Base-by-base conservation (phyloP, 1,284 basidiomycete species). In the Leccinum solheimii region DNA sequence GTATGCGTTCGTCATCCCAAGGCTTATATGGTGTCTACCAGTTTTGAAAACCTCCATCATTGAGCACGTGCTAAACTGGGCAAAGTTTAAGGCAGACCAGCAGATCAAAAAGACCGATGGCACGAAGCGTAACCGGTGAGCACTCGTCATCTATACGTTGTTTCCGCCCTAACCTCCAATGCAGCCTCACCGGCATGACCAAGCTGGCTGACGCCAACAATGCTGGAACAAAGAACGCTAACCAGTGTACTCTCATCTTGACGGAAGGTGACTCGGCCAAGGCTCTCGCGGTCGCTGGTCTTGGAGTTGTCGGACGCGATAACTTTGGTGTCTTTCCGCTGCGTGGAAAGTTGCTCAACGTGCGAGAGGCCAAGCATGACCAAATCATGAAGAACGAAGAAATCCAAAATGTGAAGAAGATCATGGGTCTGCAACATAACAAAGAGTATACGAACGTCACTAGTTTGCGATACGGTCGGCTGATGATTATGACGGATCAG, bases 401-500 rank as follows among this genome's bases (percentile, higher is more conserved):
- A 79, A 93, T 99, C 57, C 91, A 95, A 76, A 91, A 93, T 68
- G 95, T 99, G 83, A 98, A 97, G 84, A 94, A 98, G 80, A 99
- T 99, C 69, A 85, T 99, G 80, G 97, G 97, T 21, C 78, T 99
- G 62, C 95, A 97, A 76, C 95, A 97, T 74, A 92, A 92, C 70
- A 95, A 95, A 76, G 89, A 91, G 65, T 99, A 99, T 76, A 80
- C 79, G 26, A 86, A 84, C 58, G 79, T 85, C 16, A 80, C 83
- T 55, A 90, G 85, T 67, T 78, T 99, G 72, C 88, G 97, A 26
- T 99, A 99, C 72, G 97, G 97, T 1, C 88, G 90, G 61, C 77
- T 99, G 63, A 99, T 99, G 97, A 95, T 99, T 72, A 99, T 99
- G 97, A 96, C 97, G 13, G 97, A 99, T 90, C 96, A 98, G 85